Evolutionary conservation across 2,329 filamentous ascomycete genomes (phyloP).

Genomic region (Pseudogymnoascus sp.): DNA sequence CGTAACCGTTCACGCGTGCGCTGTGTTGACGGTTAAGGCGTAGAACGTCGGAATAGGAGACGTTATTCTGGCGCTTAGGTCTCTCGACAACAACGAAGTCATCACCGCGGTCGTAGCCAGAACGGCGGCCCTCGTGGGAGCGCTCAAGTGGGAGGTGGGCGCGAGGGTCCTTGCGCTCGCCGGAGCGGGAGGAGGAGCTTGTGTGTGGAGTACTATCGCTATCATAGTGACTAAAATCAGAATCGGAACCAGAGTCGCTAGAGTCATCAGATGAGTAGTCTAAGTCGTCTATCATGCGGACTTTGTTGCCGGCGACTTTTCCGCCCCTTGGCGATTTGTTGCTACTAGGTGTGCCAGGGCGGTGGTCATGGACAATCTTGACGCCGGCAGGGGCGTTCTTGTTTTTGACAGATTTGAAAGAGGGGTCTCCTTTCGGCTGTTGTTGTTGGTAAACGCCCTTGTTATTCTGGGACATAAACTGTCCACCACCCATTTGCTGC

Average conservation of each 20-base stretch:
- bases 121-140: slow-evolving; percentile 16
- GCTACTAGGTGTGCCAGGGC: background rate
- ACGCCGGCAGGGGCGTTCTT: background rate
- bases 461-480: slow-evolving; percentile 8
- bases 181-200: slow-evolving; percentile 17
- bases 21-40: background rate
- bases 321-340: background rate
- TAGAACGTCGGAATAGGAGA: slow-evolving; percentile 19
- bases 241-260: slow-evolving; percentile 12
- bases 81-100: slow-evolving; percentile 11
- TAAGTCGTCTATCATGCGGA: background rate
- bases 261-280: slow-evolving; percentile 12
- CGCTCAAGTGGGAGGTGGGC: slow-evolving; percentile 16
- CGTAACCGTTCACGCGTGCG: background rate
- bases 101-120: slow-evolving; percentile 16
- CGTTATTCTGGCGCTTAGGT: background rate
- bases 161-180: slow-evolving; percentile 1
- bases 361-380: background rate
- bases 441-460: slow-evolving; percentile 11
- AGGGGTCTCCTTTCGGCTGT: slow-evolving; percentile 7
- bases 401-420: background rate
- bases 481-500: background rate
- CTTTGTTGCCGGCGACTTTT: background rate
- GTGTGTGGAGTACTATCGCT: slow-evolving; percentile 11
- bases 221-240: slow-evolving; percentile 12